phyloP scores from a whole-genome alignment of 371 early-diverging fungal genomes.

The Saksenaea vasiformis region DNA sequence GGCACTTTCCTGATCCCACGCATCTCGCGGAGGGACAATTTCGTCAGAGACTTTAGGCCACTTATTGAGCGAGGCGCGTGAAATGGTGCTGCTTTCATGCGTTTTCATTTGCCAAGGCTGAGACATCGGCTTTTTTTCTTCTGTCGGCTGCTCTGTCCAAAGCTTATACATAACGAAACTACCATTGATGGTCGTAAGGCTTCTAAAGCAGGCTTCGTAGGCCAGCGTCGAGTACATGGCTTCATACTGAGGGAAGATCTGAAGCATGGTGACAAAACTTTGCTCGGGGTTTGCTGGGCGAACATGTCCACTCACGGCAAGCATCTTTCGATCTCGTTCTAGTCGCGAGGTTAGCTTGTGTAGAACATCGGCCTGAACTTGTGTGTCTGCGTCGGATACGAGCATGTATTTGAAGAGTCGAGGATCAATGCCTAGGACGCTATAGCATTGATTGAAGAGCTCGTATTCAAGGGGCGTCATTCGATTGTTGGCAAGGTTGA shows the following conservation, averaged over 20 bases:
- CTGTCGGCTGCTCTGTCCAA: constrained; percentile 32
- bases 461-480: constrained; percentile 52
- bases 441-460: constrained; percentile 47
- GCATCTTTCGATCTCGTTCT: constrained; percentile 37
- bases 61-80: constrained; percentile 12
- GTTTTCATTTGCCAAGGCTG: neutral
- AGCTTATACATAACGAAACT: constrained; percentile 50
- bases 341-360: constrained; percentile 33
- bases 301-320: constrained; percentile 51
- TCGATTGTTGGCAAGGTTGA: constrained; percentile 38
- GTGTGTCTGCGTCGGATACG: constrained; percentile 49
- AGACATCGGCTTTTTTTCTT: neutral
- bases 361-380: constrained; percentile 39
- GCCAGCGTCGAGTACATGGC: constrained; percentile 43
- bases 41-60: constrained; percentile 44
- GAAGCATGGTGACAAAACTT: constrained; percentile 49
- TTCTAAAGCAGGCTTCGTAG: constrained; percentile 44
- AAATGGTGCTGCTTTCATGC: constrained; percentile 1
- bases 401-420: constrained; percentile 48
- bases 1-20: constrained; percentile 17
- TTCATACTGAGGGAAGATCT: constrained; percentile 48
- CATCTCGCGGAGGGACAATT: constrained; percentile 23
- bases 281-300: constrained; percentile 52
- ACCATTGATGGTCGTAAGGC: constrained; percentile 44
- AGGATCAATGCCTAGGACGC: constrained; percentile 48